Conservation (phyloP, 768 basidiomycete genomes). For the Suillus occidentalis region DNA sequence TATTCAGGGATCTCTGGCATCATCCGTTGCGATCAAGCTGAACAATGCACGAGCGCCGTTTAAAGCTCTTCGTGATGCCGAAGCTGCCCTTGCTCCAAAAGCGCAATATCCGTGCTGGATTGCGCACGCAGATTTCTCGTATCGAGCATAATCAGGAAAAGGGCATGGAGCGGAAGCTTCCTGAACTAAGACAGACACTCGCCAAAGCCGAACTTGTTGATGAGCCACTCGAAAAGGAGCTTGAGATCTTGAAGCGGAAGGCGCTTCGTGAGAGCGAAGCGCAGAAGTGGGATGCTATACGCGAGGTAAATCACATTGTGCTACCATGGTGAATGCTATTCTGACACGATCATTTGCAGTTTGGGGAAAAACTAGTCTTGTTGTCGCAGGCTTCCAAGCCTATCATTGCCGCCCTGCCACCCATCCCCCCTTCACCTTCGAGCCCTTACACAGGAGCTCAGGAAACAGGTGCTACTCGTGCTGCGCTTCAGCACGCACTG, state of each 20-base stretch:
- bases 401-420: constrained; percentile 61
- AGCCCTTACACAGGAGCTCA: constrained; percentile 62
- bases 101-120: constrained; percentile 55
- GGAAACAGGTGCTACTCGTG: constrained; percentile 67
- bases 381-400: constrained; percentile 69
- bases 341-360: constrained; percentile 42
- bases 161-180: constrained; percentile 64
- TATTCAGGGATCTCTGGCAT: constrained; percentile 66
- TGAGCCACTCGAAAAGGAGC: constrained; percentile 63
- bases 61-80: constrained; percentile 74
- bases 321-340: not conserved
- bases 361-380: constrained; percentile 76
- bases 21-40: constrained; percentile 58
- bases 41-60: constrained; percentile 63
- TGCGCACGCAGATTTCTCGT: constrained; percentile 61
- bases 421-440: constrained; percentile 57
- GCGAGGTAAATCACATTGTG: constrained; percentile 53
- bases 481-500: constrained; percentile 73
- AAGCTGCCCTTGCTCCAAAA: constrained; percentile 60
- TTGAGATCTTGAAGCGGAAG: constrained; percentile 73
- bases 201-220: constrained; percentile 65
- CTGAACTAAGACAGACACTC: constrained; percentile 71
- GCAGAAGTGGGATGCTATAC: constrained; percentile 77
- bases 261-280: constrained; percentile 74
- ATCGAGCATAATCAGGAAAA: constrained; percentile 68